Evolutionary conservation across 805 yeast species (phyloP).

Genomic region (Candida nanaspora): DNA sequence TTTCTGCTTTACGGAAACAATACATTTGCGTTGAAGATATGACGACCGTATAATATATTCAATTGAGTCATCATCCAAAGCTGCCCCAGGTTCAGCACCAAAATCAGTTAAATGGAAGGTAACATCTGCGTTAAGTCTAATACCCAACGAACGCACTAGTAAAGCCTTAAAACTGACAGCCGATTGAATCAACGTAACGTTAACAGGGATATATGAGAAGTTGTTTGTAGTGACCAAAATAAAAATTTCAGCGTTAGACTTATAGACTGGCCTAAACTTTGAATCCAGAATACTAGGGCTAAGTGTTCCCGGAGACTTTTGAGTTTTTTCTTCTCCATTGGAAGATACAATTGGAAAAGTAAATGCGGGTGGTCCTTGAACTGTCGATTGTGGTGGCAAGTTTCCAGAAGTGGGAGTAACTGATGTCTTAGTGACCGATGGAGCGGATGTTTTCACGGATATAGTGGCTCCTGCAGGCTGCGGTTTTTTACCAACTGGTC

Average conservation of each 20-base stretch:
- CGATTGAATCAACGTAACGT: constrained; percentile 24
- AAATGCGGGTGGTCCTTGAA: background rate
- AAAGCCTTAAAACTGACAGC: constrained; percentile 32
- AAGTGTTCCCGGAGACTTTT: too few species aligned
- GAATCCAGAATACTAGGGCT: too few species aligned
- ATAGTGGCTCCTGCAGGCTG: constrained; percentile 27
- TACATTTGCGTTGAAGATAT: constrained; percentile 23
- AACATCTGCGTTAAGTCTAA: constrained; percentile 26
- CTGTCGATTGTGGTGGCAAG: background rate
- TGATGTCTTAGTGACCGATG: constrained; percentile 1
- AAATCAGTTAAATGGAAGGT: constrained; percentile 63
- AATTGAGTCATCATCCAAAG: constrained; percentile 43
- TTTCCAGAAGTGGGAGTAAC: background rate
- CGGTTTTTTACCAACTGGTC: constrained; percentile 28
- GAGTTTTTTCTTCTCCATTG: too few species aligned
- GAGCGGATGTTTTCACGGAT: constrained; percentile 15
- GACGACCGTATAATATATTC: constrained; percentile 26
- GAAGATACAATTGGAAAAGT: too few species aligned
- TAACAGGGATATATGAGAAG: constrained; percentile 42
- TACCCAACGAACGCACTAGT: constrained; percentile 30
- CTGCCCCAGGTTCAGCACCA: constrained; percentile 49
- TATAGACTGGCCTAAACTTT: constrained; percentile 32
- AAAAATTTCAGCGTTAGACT: constrained; percentile 25
- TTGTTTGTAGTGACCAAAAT: constrained; percentile 65
- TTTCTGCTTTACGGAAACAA: constrained; percentile 12